phyloP scores from a whole-genome alignment of 306 rosid species.

The Vachellia collinsii region DNA sequence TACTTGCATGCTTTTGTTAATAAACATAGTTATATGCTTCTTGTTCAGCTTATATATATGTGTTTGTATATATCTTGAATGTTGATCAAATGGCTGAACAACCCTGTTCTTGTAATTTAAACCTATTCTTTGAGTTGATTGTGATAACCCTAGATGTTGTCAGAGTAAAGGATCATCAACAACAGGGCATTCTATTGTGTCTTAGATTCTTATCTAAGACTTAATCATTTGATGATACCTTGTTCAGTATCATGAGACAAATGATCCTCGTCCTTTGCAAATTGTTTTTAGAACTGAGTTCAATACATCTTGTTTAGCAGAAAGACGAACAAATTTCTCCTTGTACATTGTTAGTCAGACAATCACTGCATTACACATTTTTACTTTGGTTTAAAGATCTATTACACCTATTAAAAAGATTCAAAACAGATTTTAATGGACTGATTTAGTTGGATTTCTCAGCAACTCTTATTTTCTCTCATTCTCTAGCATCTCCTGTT shows the following conservation, averaged over 20 bases:
- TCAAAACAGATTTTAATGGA: neutral
- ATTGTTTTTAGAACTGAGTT: neutral
- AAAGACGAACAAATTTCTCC: neutral
- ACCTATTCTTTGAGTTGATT: neutral
- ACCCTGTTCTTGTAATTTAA: neutral
- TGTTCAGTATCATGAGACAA: neutral
- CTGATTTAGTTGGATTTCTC: neutral
- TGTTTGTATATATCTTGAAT: neutral
- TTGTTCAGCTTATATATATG: neutral
- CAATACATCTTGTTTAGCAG: neutral
- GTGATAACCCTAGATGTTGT: neutral
- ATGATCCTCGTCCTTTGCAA: neutral
- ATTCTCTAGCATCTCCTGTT: neutral
- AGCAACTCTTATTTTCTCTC: neutral
- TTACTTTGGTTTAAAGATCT: neutral
- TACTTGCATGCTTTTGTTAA: conserved; percentile 22
- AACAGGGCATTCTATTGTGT: neutral
- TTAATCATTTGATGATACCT: neutral
- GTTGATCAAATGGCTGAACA: neutral
- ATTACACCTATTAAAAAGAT: neutral
- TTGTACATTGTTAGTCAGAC: neutral
- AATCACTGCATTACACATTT: neutral
- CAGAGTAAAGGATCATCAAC: neutral
- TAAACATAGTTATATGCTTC: neutral
- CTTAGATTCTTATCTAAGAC: neutral